A percentile compares a stretch with the other conserved stretches of the same genome.
These are phyloP conservation scores for Talaromyces proteolyticus DNA, from an alignment of 495 filamentous ascomycete species.

Conservation along the genomic window DNA sequence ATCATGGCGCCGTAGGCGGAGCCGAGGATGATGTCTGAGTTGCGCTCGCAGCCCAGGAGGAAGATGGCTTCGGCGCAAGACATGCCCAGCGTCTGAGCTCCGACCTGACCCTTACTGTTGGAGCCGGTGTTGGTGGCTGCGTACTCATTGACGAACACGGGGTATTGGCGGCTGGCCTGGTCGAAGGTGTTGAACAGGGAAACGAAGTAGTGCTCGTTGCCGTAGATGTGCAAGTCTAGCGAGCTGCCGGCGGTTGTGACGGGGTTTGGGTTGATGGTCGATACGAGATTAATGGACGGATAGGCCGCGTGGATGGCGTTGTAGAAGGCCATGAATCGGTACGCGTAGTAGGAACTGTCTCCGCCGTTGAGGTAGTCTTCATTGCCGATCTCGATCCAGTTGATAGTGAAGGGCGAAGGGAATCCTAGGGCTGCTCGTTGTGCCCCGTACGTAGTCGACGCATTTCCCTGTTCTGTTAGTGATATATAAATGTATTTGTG, in stretches of 20 bases:
- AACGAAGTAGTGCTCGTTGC: constrained; percentile 41
- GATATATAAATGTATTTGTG: too few species aligned
- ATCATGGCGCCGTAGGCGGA: constrained; percentile 45
- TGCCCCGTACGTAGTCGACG: constrained; percentile 30
- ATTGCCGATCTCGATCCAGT: constrained; percentile 48
- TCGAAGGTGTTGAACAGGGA: constrained; percentile 52
- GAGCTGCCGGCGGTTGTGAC: constrained; percentile 26
- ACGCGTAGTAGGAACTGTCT: constrained; percentile 28
- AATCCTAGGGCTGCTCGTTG: constrained; percentile 39
- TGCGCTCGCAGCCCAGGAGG: constrained; percentile 62
- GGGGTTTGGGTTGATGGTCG: constrained; percentile 31
- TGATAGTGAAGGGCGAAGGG: constrained; percentile 38
- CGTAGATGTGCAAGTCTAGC: constrained; percentile 46
- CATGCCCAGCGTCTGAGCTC: constrained; percentile 44
- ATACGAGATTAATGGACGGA: constrained; percentile 43
- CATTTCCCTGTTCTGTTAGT: background rate
- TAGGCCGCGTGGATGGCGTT: constrained; percentile 44
- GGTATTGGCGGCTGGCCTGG: constrained; percentile 34
- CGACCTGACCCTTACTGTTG: constrained; percentile 17
- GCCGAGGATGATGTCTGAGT: constrained; percentile 51
- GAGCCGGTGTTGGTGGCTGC: constrained; percentile 48
- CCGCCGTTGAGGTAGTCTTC: constrained; percentile 46
- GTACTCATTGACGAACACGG: constrained; percentile 49
- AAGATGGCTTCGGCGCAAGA: constrained; percentile 61
- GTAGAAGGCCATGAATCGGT: constrained; percentile 38